Conservation (phyloP, 2,329 filamentous ascomycete species). For the Ophiostoma perfectum region DNA sequence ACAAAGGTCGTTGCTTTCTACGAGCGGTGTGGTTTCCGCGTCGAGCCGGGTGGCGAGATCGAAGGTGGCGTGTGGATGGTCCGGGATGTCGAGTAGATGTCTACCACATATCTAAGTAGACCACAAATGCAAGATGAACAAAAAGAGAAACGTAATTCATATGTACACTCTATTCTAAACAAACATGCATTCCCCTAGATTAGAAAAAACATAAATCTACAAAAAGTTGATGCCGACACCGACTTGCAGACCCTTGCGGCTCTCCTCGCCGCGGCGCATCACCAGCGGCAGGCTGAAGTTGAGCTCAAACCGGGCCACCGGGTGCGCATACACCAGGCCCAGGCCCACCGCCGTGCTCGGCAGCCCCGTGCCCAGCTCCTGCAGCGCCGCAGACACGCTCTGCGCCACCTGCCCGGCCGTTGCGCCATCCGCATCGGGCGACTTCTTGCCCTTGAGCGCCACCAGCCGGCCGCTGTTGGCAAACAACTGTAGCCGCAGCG, state of each 20-base stretch:
- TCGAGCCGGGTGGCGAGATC: constrained; percentile 35
- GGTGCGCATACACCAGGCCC: constrained; percentile 91
- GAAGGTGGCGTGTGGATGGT: constrained; percentile 40
- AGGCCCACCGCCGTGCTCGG: constrained; percentile 84
- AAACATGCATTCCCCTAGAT: neutral
- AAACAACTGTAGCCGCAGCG: constrained; percentile 82
- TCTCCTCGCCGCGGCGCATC: constrained; percentile 74
- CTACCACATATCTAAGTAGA: too few species aligned
- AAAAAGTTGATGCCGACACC: constrained; percentile 96
- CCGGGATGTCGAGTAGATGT: constrained; percentile 32
- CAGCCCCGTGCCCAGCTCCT: constrained; percentile 65
- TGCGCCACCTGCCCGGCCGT: constrained; percentile 41
- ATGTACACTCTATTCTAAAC: constrained; percentile 6
- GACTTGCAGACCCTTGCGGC: constrained; percentile 84
- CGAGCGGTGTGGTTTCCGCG: constrained; percentile 42
- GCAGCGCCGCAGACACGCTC: constrained; percentile 57
- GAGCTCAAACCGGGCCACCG: constrained; percentile 86
- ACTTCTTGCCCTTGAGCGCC: constrained; percentile 56
- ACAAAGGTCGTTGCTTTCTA: constrained; percentile 45
- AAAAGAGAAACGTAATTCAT: neutral
- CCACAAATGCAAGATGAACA: too few species aligned
- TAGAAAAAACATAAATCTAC: constrained; percentile 41
- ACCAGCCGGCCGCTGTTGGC: constrained; percentile 84
- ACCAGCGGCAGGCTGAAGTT: constrained; percentile 90
- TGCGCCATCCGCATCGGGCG: constrained; percentile 38